phyloP scores from a whole-genome alignment of 306 rosid species.

The Begonia peltatifolia region DNA sequence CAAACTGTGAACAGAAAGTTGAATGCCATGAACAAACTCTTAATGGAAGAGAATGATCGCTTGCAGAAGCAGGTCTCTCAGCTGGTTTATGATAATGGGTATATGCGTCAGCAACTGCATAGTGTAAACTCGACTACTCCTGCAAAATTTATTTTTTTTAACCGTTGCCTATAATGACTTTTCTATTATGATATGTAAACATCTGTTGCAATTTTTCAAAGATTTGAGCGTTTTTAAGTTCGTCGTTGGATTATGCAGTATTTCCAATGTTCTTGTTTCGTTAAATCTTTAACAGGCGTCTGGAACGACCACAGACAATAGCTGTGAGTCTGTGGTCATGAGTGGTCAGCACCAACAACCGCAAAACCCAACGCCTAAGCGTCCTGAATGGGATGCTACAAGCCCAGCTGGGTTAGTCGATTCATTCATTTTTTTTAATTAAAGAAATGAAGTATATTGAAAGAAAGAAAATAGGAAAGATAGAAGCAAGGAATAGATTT shows the following conservation, averaged over 20 bases:
- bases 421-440: neutral
- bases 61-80: conserved; percentile 96
- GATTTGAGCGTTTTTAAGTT: too few species aligned
- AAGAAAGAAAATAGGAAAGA: neutral
- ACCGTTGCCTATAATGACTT: too few species aligned
- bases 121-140: conserved; percentile 25
- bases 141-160: too few species aligned
- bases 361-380: conserved; percentile 98
- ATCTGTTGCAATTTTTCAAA: too few species aligned
- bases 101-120: conserved; percentile 62
- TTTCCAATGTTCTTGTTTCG: too few species aligned
- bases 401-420: conserved; percentile 91
- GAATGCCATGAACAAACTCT: conserved; percentile 73
- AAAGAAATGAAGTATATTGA: neutral
- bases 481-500: too few species aligned
- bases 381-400: conserved; percentile 70
- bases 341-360: conserved; percentile 93
- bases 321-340: conserved; percentile 99
- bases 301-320: conserved; percentile 87
- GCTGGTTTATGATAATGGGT: conserved; percentile 89
- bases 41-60: conserved; percentile 98
- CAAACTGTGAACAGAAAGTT: conserved; percentile 86
- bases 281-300: conserved; percentile 28
- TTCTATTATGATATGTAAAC: too few species aligned
- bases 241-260: too few species aligned